Conservation (phyloP, 108 stramenopile species). For the Cyclotella sp. region DNA sequence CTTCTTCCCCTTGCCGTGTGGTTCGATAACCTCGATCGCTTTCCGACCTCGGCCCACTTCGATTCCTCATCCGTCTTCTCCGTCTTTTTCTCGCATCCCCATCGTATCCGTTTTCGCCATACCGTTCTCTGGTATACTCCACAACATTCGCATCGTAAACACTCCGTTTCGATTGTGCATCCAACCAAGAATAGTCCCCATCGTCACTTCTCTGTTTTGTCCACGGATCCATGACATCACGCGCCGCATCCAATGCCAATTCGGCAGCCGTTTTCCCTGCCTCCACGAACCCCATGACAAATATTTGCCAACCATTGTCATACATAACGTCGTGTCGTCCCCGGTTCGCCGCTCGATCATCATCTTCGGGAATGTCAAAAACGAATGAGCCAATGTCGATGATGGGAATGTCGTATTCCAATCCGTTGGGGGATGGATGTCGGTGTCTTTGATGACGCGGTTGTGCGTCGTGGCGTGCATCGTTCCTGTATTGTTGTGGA, state of each 20-base stretch:
- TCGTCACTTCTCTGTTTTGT: neutral
- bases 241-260: constrained; percentile 26
- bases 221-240: constrained; percentile 11
- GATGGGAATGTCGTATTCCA: too few relatives aligned
- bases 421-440: too few relatives aligned
- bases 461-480: too few relatives aligned
- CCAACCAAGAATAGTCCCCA: constrained; percentile 27
- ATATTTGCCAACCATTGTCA: constrained; percentile 46
- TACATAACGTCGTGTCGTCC: constrained; percentile 19
- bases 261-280: constrained; percentile 47
- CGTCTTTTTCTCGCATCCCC: neutral
- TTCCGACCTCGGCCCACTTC: too few relatives aligned
- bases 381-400: neutral
- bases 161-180: constrained; percentile 20
- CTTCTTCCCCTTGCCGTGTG: too few relatives aligned
- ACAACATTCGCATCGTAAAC: constrained; percentile 29
- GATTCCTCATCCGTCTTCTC: neutral
- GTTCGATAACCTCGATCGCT: too few relatives aligned
- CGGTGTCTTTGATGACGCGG: too few relatives aligned
- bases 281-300: constrained; percentile 51
- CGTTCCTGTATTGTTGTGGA: too few relatives aligned
- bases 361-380: neutral
- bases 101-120: neutral
- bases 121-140: constrained; percentile 10
- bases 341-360: too few relatives aligned